A percentile compares a stretch with the other conserved stretches of the same genome.
These are phyloP conservation scores for Tetraselmis chui DNA, from an alignment of 139 green algal genomes.

Conservation along the genomic window DNA sequence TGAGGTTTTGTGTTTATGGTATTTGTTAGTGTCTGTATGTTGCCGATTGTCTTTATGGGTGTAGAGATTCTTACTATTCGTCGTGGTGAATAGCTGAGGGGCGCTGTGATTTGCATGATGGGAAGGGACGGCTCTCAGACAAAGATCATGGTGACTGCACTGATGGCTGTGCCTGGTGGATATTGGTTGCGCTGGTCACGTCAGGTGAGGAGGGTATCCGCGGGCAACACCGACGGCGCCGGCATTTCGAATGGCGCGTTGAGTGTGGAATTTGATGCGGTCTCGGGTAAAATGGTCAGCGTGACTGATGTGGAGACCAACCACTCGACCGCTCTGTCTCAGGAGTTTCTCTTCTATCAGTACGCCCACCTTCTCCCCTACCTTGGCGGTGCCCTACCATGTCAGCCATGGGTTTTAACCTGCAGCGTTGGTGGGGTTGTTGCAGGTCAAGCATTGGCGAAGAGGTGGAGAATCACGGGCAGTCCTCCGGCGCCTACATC, in stretches of 20 bases:
- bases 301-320: neutral
- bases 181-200: too few species aligned
- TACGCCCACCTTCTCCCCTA: neutral
- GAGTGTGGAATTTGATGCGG: neutral
- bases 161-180: too few species aligned
- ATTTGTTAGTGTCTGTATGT: too few species aligned
- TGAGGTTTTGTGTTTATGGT: too few species aligned
- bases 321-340: neutral
- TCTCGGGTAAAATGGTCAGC: neutral
- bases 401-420: too few species aligned
- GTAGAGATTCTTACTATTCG: too few species aligned
- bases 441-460: neutral
- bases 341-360: neutral
- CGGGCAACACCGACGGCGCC: neutral
- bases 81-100: too few species aligned
- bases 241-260: neutral
- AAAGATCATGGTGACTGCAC: too few species aligned
- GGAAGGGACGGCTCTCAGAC: too few species aligned
- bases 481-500: slow-evolving; percentile 55
- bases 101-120: too few species aligned
- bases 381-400: too few species aligned
- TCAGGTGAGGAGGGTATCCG: neutral
- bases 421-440: neutral
- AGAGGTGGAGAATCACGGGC: slow-evolving; percentile 2
- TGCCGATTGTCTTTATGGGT: too few species aligned